Base-by-base conservation (phyloP, 2,329 filamentous ascomycete genomes). In the Trichoderma arundinaceum region DNA sequence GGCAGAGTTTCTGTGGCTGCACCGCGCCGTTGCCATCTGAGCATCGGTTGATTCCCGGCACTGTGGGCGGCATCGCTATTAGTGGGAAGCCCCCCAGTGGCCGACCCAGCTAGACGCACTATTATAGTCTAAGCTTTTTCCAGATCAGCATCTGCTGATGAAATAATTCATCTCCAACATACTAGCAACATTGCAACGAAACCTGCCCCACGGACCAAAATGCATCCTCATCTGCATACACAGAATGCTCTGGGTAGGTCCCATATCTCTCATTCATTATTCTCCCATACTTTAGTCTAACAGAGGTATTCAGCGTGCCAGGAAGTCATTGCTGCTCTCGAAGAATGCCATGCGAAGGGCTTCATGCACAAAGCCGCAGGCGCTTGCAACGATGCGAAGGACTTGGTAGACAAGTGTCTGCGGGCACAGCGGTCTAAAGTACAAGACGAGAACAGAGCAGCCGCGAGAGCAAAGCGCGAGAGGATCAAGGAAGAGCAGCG, bases 171-270 rank as follows among this genome's bases (percentile, higher is more conserved):
- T 33, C 46, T 13, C 46, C 35, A 15, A 51, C 32, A 54, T 39
- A 22, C 33, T n/a, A 19, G 7, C 12, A 38, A 38, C 17, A 32
- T 62, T 22, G n/a, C 22, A 35, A 19, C 38, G n/a, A 62, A 62
- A 44, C 15, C 32, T 33, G n/a, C 32, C n/a, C 39, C 22, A 66
- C 77, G 32, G 19, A 7, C 12, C 4, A 86, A 73, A 51, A 99
- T 99, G 95, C 95, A 99, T 92, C 96, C 95, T 63, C 94, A 97
- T 81, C 83, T 99, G 2, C 94, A 98, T 76, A 97, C 92, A 33
- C 92, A 95, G 77, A 90, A 97, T 76, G 96, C 96, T 72, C 84
- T 87, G 72, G 94, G 94, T 97, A 85, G 51, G 41, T 9, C 12
- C 6, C 13, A 74, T 43, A 13, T 41, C 7, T 17, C 32, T 7